Base-by-base conservation (phyloP, 2,329 filamentous ascomycete species). In the Paracorniculantispora psalliotae region DNA sequence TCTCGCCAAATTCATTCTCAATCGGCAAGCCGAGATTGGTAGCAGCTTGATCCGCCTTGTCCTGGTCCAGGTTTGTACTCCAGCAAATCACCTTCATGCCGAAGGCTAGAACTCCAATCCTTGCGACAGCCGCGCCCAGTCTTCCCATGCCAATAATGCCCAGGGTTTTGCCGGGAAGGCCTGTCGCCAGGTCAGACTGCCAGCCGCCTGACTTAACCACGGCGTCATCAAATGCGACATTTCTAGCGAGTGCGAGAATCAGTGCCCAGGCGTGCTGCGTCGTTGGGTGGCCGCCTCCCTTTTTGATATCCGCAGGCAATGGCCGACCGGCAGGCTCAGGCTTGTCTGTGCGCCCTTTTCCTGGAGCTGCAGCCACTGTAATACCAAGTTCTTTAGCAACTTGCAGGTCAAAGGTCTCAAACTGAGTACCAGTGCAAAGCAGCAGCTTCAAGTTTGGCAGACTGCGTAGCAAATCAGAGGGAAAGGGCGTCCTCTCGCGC, bases 401-500 rank as follows among this genome's bases (percentile, higher is more conserved):
- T 2, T 71, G 68, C 5, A 85, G 70, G 65, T 88, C 85, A 59
- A 89, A 83, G 1, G 78, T 77, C 57, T 80, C 77, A 62, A 88
- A 88, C 39, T 83, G 79, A 0, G 73, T 78, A 2, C 83, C 84
- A 0, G 85, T 87, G 1, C 83, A 86, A 13, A 89, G 75, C 9
- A 89, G 75, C 0, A 88, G 71, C 66, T 81, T 84, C 2, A 89
- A 74, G 50, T 88, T 87, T 0, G 86, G 86, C 0, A 90, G 76
- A 17, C 77, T 67, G 3, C 73, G 67, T 4, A 88, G 74, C 0
- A 88, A 72, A 0, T 75, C 71, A 1, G 71, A 74, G 0, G 82
- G 77, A 63, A 90, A 86, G 0, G 84, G 77, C 0, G 86, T 89
- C 28, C 86, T 82, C 71, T 89, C 86, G 59, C 86, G 81, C 81